phyloP scores from a whole-genome alignment of 1,139 yeast species.

The Hyphopichia fennica region DNA sequence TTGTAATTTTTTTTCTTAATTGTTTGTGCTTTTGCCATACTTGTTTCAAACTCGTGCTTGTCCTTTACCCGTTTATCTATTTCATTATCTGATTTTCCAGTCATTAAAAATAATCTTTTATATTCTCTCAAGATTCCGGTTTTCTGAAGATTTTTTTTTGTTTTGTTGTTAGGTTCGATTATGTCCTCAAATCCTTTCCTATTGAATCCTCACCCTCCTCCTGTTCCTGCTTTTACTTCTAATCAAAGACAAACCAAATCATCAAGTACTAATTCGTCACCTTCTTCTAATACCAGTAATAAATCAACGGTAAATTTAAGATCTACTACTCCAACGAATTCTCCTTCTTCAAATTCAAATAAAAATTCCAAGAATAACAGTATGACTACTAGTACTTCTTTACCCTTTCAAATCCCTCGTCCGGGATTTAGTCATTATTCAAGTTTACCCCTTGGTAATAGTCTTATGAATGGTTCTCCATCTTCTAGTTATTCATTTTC shows the following conservation, averaged over 20 bases:
- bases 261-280: not conserved
- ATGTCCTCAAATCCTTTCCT: constrained; percentile 3
- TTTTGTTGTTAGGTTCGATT: not conserved
- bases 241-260: not conserved
- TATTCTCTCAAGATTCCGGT: not conserved
- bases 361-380: not conserved
- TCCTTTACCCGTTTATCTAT: too few species aligned
- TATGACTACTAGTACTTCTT: not conserved
- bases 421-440: not conserved
- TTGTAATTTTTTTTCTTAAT: too few species aligned
- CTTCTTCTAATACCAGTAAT: too few species aligned
- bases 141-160: not conserved
- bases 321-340: not conserved
- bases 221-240: not conserved
- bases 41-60: not conserved
- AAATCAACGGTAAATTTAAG: too few species aligned
- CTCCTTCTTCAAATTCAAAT: not conserved
- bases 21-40: too few species aligned
- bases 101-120: too few species aligned
- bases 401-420: not conserved
- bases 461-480: not conserved
- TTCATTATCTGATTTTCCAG: too few species aligned
- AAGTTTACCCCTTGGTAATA: not conserved
- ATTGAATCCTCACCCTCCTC: not conserved
- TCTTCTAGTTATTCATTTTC: not conserved